Evolutionary conservation across 352 stramenopile species (phyloP).

Genomic region (Pythium phragmiticola): DNA sequence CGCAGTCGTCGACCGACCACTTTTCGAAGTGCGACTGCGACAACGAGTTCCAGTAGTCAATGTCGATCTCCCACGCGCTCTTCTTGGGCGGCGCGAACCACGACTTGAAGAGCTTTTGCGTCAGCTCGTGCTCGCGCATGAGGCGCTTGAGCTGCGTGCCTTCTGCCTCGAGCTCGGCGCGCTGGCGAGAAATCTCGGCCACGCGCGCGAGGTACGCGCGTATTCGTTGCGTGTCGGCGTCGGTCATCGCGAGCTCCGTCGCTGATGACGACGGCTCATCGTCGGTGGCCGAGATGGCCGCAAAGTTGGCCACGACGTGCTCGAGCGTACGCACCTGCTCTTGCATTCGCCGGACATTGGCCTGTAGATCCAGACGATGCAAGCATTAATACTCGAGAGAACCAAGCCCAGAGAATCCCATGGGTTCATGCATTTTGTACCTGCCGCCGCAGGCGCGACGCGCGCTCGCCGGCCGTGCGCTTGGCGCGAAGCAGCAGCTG

Average conservation of each 20-base stretch:
- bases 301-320: constrained; percentile 22
- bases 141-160: constrained; percentile 20
- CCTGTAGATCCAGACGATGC: constrained; percentile 2
- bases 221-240: constrained; percentile 21
- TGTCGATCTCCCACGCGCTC: constrained; percentile 26
- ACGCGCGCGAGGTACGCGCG: constrained; percentile 19
- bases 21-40: constrained; percentile 19
- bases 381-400: not conserved
- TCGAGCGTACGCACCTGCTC: constrained; percentile 24
- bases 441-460: constrained; percentile 24
- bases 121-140: constrained; percentile 28
- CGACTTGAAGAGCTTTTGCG: constrained; percentile 27
- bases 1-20: constrained; percentile 27
- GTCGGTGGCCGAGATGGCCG: constrained; percentile 16
- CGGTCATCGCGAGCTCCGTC: constrained; percentile 1
- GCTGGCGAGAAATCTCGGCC: constrained; percentile 14
- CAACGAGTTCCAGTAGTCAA: constrained; percentile 29
- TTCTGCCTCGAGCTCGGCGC: constrained; percentile 18
- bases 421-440: constrained; percentile 3
- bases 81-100: constrained; percentile 27
- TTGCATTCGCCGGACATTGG: constrained; percentile 24
- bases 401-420: not conserved
- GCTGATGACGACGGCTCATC: not conserved
- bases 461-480: constrained; percentile 20
- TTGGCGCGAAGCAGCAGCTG: constrained; percentile 22